Evolutionary conservation across 441 rosid species (phyloP).

Genomic region (Pelargonium myrrhifolium): DNA sequence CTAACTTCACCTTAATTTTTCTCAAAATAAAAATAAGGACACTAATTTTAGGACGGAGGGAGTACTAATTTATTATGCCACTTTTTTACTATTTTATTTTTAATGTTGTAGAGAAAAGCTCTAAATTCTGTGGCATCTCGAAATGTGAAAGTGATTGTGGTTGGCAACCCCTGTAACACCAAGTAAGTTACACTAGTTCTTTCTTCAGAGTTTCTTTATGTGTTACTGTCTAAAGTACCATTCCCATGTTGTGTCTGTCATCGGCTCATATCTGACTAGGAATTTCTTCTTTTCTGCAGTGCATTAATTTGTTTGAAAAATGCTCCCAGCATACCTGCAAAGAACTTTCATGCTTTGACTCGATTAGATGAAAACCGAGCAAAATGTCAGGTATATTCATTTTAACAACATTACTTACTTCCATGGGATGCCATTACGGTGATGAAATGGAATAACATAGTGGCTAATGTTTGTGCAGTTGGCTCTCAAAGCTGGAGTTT

Average conservation of each 20-base stretch:
- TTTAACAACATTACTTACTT: not conserved
- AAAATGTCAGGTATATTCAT: slow-evolving; percentile 69
- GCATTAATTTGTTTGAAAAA: slow-evolving; percentile 2
- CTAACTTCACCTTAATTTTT: no score
- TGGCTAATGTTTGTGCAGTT: slow-evolving; percentile 37
- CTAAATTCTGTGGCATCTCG: slow-evolving; percentile 82
- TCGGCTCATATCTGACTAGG: not conserved
- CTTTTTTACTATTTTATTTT: not conserved
- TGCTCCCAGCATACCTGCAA: not conserved
- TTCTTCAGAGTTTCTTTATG: not conserved
- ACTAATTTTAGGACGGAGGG: no score
- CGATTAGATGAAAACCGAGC: slow-evolving; percentile 36
- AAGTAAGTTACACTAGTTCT: slow-evolving; percentile 44
- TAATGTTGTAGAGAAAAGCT: slow-evolving; percentile 61
- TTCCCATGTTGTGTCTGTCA: not conserved
- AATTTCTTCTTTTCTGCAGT: slow-evolving; percentile 13
- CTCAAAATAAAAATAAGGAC: no score
- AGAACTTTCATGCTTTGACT: slow-evolving; percentile 6
- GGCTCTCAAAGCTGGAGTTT: slow-evolving; percentile 74
- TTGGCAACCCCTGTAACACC: slow-evolving; percentile 96
- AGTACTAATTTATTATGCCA: no score
- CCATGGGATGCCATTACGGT: not conserved
- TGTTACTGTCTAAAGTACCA: not conserved
- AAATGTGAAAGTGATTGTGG: slow-evolving; percentile 82
- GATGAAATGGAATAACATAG: not conserved